Evolutionary conservation across 306 rosid species (phyloP).

Genomic region (Cotoneaster glaucophyllus): DNA sequence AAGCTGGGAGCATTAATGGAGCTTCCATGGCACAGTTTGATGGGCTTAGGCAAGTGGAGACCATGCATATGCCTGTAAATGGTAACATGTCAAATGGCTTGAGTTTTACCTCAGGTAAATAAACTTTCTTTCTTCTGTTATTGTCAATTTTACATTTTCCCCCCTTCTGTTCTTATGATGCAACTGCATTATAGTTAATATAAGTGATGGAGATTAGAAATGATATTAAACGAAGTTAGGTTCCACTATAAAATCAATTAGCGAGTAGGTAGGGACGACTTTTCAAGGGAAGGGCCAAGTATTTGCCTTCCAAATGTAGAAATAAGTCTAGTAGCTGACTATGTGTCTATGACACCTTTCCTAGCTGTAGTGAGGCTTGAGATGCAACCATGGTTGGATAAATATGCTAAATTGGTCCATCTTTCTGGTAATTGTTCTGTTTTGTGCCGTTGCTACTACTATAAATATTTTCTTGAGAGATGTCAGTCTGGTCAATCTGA

Average conservation of each 20-base stretch:
- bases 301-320: not conserved
- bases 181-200: not conserved
- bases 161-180: not conserved
- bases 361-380: not conserved
- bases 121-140: not conserved
- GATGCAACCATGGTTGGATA: not conserved
- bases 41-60: conserved; percentile 38
- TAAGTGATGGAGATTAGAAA: not conserved
- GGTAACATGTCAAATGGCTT: conserved; percentile 15
- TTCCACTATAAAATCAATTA: too few relatives aligned
- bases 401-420: not conserved
- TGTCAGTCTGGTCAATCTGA: not conserved
- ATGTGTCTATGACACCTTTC: not conserved
- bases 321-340: not conserved
- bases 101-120: conserved; percentile 31
- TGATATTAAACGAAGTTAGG: not conserved
- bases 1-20: conserved; percentile 15
- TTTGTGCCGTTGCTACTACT: not conserved
- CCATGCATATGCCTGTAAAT: conserved; percentile 14
- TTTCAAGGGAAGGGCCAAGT: not conserved
- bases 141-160: not conserved
- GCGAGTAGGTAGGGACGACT: not conserved
- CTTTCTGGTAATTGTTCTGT: not conserved
- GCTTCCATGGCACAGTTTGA: conserved; percentile 21
- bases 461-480: not conserved